Base-by-base conservation (phyloP, 805 yeast genomes). In the Danielia reshetovae region DNA sequence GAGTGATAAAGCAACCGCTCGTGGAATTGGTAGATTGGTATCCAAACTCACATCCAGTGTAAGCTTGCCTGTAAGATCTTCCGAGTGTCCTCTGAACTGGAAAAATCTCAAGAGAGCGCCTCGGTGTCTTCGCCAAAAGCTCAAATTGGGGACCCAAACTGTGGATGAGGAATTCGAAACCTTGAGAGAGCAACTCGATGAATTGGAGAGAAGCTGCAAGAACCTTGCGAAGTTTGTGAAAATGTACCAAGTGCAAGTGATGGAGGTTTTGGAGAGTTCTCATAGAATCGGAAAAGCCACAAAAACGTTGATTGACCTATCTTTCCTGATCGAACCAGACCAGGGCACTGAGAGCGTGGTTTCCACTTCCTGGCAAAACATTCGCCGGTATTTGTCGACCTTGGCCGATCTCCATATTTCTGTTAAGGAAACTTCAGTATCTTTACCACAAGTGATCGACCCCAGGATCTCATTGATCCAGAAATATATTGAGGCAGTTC, bases 91-190 rank as follows among this genome's bases (percentile, higher is more conserved):
- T 30, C 22, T 12, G n/a, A 22, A 16, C 5, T 22, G 22, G 21
- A 22, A 14, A 26, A 29, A 12, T 11, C 18, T 32, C n/a, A 18
- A 18, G 11, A 18, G 29, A 21, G 28, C 34, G 9, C 34, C 34
- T 12, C 34, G 24, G 22, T 24, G 15, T 9, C 12, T 32, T 15
- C 16, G 35, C 7, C 35, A 32, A 13, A 11, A 12, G 16, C 19
- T 32, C 17, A 19, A 27, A 7, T 23, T 31, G 9, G 34, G 32
- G 22, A 40, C 47, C 3, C 37, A 35, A 18, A 61, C 54, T 41
- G 52, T 15, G 61, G 74, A 69, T 41, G 68, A 62, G 24, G 50
- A 48, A 19, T 48, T 62, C 16, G 49, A 46, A 8, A 48, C 9
- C 11, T 7, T 31, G 12, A 18, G 18, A 10, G 12, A 14, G 11